phyloP scores from a whole-genome alignment of 1,284 basidiomycete species.

The Afroboletus lepidellus region DNA sequence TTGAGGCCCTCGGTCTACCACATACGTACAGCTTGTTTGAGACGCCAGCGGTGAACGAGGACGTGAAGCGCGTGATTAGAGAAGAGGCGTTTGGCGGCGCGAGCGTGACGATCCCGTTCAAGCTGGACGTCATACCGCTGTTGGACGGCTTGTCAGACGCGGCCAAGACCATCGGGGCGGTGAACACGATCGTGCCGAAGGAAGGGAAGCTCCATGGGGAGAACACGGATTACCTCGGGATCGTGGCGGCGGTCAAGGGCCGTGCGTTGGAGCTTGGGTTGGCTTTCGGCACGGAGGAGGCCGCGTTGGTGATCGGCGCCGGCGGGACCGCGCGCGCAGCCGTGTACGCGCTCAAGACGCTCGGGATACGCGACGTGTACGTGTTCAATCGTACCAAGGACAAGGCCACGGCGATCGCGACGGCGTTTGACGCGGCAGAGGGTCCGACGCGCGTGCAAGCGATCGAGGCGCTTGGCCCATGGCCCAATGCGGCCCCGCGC shows the following conservation, averaged over 20 bases:
- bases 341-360: slow-evolving; percentile 78
- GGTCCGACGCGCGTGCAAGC: slow-evolving; percentile 50
- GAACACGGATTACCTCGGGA: slow-evolving; percentile 93
- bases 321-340: slow-evolving; percentile 93
- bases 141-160: slow-evolving; percentile 77
- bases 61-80: slow-evolving; percentile 62
- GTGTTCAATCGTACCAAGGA: slow-evolving; percentile 80
- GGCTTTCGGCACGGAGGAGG: slow-evolving; percentile 30
- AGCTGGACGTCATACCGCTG: slow-evolving; percentile 81
- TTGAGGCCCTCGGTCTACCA: slow-evolving; percentile 79
- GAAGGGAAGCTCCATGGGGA: slow-evolving; percentile 69
- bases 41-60: slow-evolving; percentile 63
- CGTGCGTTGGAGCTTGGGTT: slow-evolving; percentile 27
- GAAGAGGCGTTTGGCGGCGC: slow-evolving; percentile 88
- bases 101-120: slow-evolving; percentile 94
- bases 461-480: slow-evolving; percentile 55
- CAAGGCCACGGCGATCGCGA: slow-evolving; percentile 70
- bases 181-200: slow-evolving; percentile 83
- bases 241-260: slow-evolving; percentile 57
- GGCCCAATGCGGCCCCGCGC: slow-evolving; percentile 46
- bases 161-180: slow-evolving; percentile 83
- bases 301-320: slow-evolving; percentile 84
- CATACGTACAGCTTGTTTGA: slow-evolving; percentile 81
- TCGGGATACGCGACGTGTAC: slow-evolving; percentile 73
- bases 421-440: slow-evolving; percentile 57